A percentile compares a stretch with the other conserved stretches of the same genome.
These are phyloP conservation scores for Candida bentonensis DNA, from an alignment of 805 yeast species.

Conservation along the genomic window DNA sequence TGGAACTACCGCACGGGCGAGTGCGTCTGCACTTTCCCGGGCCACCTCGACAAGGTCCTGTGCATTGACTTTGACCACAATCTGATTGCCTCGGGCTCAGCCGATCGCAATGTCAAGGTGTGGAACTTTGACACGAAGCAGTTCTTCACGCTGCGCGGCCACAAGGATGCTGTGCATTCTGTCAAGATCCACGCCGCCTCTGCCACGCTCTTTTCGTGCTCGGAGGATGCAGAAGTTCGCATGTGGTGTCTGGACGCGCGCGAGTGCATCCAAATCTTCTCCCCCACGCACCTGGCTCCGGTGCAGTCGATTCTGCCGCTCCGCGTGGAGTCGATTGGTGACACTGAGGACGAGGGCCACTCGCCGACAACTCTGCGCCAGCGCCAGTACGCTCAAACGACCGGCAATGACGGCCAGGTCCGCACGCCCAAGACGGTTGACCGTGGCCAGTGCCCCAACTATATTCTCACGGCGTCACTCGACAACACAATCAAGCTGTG, in stretches of 20 bases:
- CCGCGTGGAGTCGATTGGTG: constrained; percentile 52
- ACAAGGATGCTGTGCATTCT: constrained; percentile 80
- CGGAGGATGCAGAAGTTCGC: constrained; percentile 83
- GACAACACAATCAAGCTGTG: constrained; percentile 89
- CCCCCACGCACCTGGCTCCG: constrained; percentile 76
- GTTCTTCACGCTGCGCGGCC: constrained; percentile 87
- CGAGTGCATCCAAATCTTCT: constrained; percentile 59
- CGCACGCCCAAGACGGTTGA: constrained; percentile 1
- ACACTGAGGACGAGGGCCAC: constrained; percentile 22
- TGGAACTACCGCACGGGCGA: constrained; percentile 95
- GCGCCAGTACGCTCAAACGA: constrained; percentile 4
- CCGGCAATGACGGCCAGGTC: neutral
- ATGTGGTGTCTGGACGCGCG: constrained; percentile 89
- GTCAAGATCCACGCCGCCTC: constrained; percentile 77
- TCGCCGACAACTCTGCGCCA: constrained; percentile 12
- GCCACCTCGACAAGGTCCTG: constrained; percentile 77
- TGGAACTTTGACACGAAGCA: constrained; percentile 95
- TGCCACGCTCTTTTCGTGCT: constrained; percentile 67
- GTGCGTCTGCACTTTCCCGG: constrained; percentile 85
- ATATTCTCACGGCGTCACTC: constrained; percentile 70
- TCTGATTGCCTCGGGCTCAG: constrained; percentile 83
- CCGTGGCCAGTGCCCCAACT: constrained; percentile 48
- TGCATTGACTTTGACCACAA: constrained; percentile 73
- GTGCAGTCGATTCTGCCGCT: constrained; percentile 87
- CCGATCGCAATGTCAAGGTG: constrained; percentile 81